These are phyloP conservation scores for Blastocystis sp. DNA, from an alignment of 352 stramenopile genomes.

Conservation along the genomic window DNA sequence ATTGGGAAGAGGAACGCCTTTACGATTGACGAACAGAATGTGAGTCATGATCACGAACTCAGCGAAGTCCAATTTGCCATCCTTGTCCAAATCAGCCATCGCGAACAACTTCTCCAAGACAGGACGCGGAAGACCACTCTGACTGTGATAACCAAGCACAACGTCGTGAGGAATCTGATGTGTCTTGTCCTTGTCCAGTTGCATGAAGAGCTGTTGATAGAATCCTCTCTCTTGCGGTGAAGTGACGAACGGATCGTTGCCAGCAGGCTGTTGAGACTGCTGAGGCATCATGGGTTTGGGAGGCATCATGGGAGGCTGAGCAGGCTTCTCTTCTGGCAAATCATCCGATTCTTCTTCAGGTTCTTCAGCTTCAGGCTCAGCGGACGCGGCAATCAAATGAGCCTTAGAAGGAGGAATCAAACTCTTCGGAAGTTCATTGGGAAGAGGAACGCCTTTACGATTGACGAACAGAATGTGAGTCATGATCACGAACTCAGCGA, in stretches of 20 bases:
- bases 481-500: constrained; percentile 32
- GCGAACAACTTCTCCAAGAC: constrained; percentile 25
- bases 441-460: neutral
- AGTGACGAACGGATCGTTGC: constrained; percentile 48
- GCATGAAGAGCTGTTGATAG: constrained; percentile 69
- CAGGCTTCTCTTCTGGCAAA: constrained; percentile 21
- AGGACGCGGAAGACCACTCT: constrained; percentile 36
- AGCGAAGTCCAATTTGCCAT: constrained; percentile 43
- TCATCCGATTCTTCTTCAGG: neutral
- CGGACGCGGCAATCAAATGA: neutral
- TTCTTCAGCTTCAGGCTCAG: neutral
- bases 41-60: constrained; percentile 53
- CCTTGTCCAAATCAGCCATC: constrained; percentile 57
- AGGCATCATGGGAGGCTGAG: constrained; percentile 33
- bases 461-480: constrained; percentile 20
- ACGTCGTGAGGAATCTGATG: constrained; percentile 21
- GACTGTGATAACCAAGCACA: constrained; percentile 61
- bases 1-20: constrained; percentile 16
- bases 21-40: constrained; percentile 19
- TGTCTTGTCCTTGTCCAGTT: constrained; percentile 58
- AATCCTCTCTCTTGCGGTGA: constrained; percentile 54
- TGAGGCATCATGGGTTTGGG: constrained; percentile 1
- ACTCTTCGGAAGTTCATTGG: neutral
- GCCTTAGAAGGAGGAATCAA: constrained; percentile 9
- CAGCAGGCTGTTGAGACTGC: neutral